A percentile compares a stretch with the other conserved stretches of the same genome.
Evolutionary conservation across 331 rosid species (phyloP).

Genomic region (Quercus lobata): DNA sequence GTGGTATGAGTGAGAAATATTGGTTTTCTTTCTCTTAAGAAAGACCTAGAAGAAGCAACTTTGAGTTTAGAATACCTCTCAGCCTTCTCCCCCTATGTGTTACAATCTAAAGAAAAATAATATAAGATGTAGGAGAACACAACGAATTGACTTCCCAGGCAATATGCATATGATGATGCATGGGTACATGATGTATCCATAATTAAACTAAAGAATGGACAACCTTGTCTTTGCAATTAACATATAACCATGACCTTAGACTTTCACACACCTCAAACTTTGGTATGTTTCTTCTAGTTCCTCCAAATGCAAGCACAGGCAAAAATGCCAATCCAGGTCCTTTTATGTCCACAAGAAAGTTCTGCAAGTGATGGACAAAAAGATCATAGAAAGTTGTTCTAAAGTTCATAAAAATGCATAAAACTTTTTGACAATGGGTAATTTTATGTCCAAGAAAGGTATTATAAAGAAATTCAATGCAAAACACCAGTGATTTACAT

Average conservation of each 20-base stretch:
- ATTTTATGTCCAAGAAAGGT: background rate
- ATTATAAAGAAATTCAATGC: background rate
- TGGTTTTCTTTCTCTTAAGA: background rate
- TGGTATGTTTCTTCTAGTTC: too few species aligned
- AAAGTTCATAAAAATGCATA: background rate
- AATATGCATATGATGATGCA: background rate
- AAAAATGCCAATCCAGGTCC: conserved; percentile 75
- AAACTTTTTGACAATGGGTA: background rate
- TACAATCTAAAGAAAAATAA: background rate
- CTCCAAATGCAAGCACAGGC: conserved; percentile 96
- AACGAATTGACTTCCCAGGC: background rate
- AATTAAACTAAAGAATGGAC: too few species aligned
- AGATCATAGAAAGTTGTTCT: too few species aligned
- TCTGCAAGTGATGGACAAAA: too few species aligned
- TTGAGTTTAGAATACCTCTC: background rate
- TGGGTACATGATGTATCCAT: background rate
- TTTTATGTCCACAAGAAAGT: conserved; percentile 53
- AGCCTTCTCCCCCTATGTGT: background rate
- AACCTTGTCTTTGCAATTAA: too few species aligned
- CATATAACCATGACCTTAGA: too few species aligned
- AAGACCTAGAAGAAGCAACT: background rate
- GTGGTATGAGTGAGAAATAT: background rate
- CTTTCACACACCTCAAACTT: conserved; percentile 24
- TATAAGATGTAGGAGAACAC: background rate
- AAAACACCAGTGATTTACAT: background rate